Evolutionary conservation across 768 basidiomycete genomes (phyloP).

Genomic region (Hericium coralloides): DNA sequence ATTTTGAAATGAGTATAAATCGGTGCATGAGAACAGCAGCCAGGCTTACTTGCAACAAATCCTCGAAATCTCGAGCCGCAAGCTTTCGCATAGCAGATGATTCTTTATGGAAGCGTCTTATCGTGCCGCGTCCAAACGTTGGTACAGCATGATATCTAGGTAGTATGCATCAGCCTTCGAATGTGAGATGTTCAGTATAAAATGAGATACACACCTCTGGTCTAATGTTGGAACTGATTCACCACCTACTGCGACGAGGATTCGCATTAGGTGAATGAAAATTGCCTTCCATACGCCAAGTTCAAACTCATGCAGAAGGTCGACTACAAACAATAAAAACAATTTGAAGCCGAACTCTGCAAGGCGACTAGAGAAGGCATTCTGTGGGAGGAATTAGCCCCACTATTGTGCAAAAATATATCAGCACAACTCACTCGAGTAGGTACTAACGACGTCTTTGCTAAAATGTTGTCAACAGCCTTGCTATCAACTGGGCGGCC

Average conservation of each 20-base stretch:
- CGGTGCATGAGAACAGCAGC: too few species aligned
- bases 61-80: slow-evolving; percentile 19
- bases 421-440: slow-evolving; percentile 15
- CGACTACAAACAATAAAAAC: slow-evolving; percentile 21
- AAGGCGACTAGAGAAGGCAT: slow-evolving; percentile 24
- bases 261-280: slow-evolving; percentile 28
- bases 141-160: slow-evolving; percentile 14
- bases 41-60: slow-evolving; percentile 17
- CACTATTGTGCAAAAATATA: background rate
- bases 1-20: background rate
- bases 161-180: too few species aligned
- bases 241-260: slow-evolving; percentile 16
- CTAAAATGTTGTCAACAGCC: slow-evolving; percentile 5
- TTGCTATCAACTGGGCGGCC: background rate
- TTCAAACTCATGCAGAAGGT: slow-evolving; percentile 35
- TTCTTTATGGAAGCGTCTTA: slow-evolving; percentile 16
- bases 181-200: too few species aligned
- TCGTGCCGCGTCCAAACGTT: slow-evolving; percentile 17
- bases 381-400: slow-evolving; percentile 17
- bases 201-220: too few species aligned
- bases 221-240: too few species aligned
- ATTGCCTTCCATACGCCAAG: slow-evolving; percentile 30
- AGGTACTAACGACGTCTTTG: slow-evolving; percentile 21
- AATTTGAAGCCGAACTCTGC: slow-evolving; percentile 16
- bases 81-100: slow-evolving; percentile 19